Evolutionary conservation across 331 rosid species (phyloP), one percentile per base, ranked within the genome.

Genomic region (Pyracantha coccinea): DNA sequence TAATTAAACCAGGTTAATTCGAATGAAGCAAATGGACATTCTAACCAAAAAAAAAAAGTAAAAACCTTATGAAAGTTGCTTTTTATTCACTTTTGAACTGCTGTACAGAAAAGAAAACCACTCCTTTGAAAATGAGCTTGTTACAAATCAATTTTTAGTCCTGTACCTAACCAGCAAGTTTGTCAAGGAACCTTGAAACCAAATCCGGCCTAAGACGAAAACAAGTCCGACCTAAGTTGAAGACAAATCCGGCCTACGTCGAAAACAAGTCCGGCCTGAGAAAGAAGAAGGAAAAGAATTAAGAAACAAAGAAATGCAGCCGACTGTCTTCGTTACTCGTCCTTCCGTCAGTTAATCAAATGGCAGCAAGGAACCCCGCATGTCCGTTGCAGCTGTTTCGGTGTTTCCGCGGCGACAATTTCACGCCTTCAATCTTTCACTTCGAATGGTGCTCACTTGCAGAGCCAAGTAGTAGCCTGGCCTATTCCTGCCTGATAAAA

Each of bases 401-500:
- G 17, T 25, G 65, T 21, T 12, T 12, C 65, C n/a, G 4, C 65
- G 11, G 17, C 4, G 75, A 35, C 11, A 21, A 50, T 3, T 16
- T 50, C 55, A 50, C 4, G 55, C 55, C 55, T 3, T 72, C 76
- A n/a, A 24, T 14, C 19, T 23, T 47, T 61, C 72, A 35, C 64
- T 64, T 27, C 32, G 35, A 38, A 55, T 50, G 55, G 32, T 54
- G 69, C 20, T 21, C 24, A 23, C 73, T 20, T 45, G 33, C 50
- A 3, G 31, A 52, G 68, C 52, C 12, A 47, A n/a, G 62, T 21
- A 71, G 52, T 63, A 73, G 68, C 27, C 63, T n/a, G 62, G 44
- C 21, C 87, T 86, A 90, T 58, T 92, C 96, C 63, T 86, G 87
- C 82, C 91, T 80, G 53, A 84, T n/a, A 32, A 62, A 60, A 52